Conservation (phyloP, 2,329 filamentous ascomycete species). For the Dothidotthia symphoricarpi region DNA sequence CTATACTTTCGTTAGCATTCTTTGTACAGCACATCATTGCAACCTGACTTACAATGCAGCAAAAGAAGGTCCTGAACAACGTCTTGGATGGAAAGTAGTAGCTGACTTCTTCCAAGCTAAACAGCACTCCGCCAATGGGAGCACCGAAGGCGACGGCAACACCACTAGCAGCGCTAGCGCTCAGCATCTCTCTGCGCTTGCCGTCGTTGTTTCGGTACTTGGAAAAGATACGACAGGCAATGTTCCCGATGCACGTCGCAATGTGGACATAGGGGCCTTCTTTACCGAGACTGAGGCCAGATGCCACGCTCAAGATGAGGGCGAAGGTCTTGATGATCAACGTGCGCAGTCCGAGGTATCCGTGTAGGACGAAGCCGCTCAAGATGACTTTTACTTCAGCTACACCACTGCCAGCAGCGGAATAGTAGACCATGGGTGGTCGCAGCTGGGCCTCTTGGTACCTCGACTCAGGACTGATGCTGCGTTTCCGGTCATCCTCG, state of each 20-base stretch:
- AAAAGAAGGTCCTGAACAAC: slow-evolving; percentile 95
- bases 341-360: slow-evolving; percentile 86
- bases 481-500: slow-evolving; percentile 47
- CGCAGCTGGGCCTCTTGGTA: slow-evolving; percentile 43
- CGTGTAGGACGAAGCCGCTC: slow-evolving; percentile 96
- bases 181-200: slow-evolving; percentile 90
- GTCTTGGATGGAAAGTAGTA: slow-evolving; percentile 99
- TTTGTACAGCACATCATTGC: slow-evolving; percentile 1
- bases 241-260: slow-evolving; percentile 91
- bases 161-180: slow-evolving; percentile 85
- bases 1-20: slow-evolving; percentile 21
- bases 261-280: slow-evolving; percentile 98
- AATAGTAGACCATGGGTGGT: slow-evolving; percentile 88
- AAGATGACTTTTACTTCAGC: slow-evolving; percentile 96
- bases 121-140: slow-evolving; percentile 84
- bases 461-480: slow-evolving; percentile 42
- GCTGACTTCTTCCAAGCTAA: slow-evolving; percentile 90
- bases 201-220: slow-evolving; percentile 95
- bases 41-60: slow-evolving; percentile 69
- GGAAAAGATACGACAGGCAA: slow-evolving; percentile 85
- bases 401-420: slow-evolving; percentile 91
- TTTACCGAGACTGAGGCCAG: slow-evolving; percentile 89
- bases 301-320: slow-evolving; percentile 84
- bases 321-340: slow-evolving; percentile 80
- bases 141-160: slow-evolving; percentile 94